Base-by-base conservation (phyloP, 2,329 filamentous ascomycete genomes). In the Hirsutella rhossiliensis region DNA sequence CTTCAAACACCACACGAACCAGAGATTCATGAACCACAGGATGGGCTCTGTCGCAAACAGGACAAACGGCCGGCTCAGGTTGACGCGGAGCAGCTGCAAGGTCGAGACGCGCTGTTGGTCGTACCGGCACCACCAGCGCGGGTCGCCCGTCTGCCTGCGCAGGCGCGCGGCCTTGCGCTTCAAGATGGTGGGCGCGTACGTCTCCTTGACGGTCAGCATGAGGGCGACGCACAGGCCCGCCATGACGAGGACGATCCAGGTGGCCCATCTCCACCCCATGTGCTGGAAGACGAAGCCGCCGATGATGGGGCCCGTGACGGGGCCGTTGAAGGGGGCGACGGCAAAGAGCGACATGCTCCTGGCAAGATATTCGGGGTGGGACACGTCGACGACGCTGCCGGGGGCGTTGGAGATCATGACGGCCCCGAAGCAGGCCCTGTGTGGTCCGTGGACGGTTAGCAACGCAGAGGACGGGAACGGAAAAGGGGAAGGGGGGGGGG, bases 251-350 rank as follows among this genome's bases (percentile, higher is more conserved):
- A 82, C 75, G 18, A 92, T 71, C 84, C 86, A 94, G 56, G 85
- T 84, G 32, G 82, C 82, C 87, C 87, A 95, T 28, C 88, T 68
- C 89, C 89, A 96, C 11, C 87, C 87, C 3, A 92, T 67, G 49
- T 83, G 79, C 60, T 88, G 72, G 51, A 56, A 67, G 17, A 64
- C 56, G 52, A 94, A 94, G 0, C 88, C 88, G 19, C 88, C 88
- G 30, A 95, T 81, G 1, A 57, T 45, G 19, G 51, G 50, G 1
- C 62, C 57, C 41, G 60, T 54, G 49, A 55, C 54, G 20, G 72
- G 84, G 15, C 84, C 88, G 56, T 94, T 94, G 60, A 94, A 75
- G 0, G 89, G 88, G 0, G 87, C 88, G 43, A 95, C 79, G 11
- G 42, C 40, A 32, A 45, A 50, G 48, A 74, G 78, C 80, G 87